Percentiles rank a stretch among this genome's conserved stretches.
These are phyloP conservation scores for Suhomyces guaymorum DNA, from an alignment of 1,139 yeast genomes.

Conservation along the genomic window DNA sequence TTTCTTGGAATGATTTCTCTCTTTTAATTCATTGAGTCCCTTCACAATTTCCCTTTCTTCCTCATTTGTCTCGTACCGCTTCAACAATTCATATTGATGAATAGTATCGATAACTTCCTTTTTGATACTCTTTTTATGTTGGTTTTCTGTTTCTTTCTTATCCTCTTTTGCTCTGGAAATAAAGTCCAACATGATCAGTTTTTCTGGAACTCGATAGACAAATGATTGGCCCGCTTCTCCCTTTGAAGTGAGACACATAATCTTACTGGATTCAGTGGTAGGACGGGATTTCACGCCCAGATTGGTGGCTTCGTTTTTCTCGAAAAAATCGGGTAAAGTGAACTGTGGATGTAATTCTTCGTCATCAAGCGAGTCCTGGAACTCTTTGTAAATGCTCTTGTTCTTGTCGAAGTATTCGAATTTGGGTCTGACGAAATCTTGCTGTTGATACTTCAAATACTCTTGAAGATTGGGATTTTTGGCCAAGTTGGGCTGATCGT, in stretches of 20 bases:
- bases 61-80: slow-evolving; percentile 22
- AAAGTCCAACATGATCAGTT: slow-evolving; percentile 74
- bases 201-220: slow-evolving; percentile 69
- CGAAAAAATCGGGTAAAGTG: slow-evolving; percentile 48
- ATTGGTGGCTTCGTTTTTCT: slow-evolving; percentile 34
- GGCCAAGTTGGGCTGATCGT: slow-evolving; percentile 59
- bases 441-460: slow-evolving; percentile 32
- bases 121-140: slow-evolving; percentile 26
- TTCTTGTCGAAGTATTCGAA: slow-evolving; percentile 29
- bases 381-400: slow-evolving; percentile 10
- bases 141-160: no score
- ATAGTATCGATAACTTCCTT: slow-evolving; percentile 28
- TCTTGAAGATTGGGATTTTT: slow-evolving; percentile 30
- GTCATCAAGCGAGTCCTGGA: slow-evolving; percentile 15
- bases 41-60: slow-evolving; percentile 28
- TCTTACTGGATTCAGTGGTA: slow-evolving; percentile 35
- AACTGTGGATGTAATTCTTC: slow-evolving; percentile 26
- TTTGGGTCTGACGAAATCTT: slow-evolving; percentile 20
- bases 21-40: slow-evolving; percentile 24
- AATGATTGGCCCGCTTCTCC: slow-evolving; percentile 33
- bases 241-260: slow-evolving; percentile 38
- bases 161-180: slow-evolving; percentile 50
- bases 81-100: slow-evolving; percentile 23
- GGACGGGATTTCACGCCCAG: slow-evolving; percentile 50
- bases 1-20: no score